phyloP scores from a whole-genome alignment of 306 rosid genomes.

The Medicago arabica region DNA sequence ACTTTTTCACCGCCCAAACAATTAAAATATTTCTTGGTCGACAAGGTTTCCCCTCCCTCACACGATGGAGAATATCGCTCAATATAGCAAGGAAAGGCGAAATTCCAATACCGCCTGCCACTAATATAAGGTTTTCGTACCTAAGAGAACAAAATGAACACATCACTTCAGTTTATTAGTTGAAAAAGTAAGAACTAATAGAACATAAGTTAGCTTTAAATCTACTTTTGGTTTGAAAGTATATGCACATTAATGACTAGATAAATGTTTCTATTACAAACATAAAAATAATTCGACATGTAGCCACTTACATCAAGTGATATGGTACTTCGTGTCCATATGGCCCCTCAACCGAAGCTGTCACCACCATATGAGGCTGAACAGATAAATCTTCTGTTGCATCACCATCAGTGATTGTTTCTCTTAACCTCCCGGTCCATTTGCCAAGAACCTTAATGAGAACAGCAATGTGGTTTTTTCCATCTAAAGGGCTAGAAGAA shows the following conservation, averaged over 20 bases:
- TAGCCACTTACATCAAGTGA: constrained; percentile 73
- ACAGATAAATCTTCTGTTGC: constrained; percentile 41
- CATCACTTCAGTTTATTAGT: constrained; percentile 21
- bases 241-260: constrained; percentile 1
- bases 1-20: constrained; percentile 87
- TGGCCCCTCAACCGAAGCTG: constrained; percentile 93
- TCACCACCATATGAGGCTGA: constrained; percentile 45
- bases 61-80: constrained; percentile 84
- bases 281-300: constrained; percentile 12
- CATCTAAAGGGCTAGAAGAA: constrained; percentile 94
- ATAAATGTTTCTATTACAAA: constrained; percentile 21
- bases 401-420: constrained; percentile 49
- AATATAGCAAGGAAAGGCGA: constrained; percentile 91
- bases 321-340: constrained; percentile 91
- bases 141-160: constrained; percentile 51
- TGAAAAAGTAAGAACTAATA: constrained; percentile 20
- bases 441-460: constrained; percentile 89
- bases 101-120: constrained; percentile 97
- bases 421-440: constrained; percentile 75
- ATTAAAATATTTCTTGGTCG: constrained; percentile 63
- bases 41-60: constrained; percentile 75
- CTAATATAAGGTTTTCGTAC: constrained; percentile 85
- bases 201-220: constrained; percentile 7
- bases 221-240: constrained; percentile 15
- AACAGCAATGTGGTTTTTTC: constrained; percentile 73